Evolutionary conservation across 441 rosid genomes (phyloP).

Genomic region (Adansonia madagascariensis): DNA sequence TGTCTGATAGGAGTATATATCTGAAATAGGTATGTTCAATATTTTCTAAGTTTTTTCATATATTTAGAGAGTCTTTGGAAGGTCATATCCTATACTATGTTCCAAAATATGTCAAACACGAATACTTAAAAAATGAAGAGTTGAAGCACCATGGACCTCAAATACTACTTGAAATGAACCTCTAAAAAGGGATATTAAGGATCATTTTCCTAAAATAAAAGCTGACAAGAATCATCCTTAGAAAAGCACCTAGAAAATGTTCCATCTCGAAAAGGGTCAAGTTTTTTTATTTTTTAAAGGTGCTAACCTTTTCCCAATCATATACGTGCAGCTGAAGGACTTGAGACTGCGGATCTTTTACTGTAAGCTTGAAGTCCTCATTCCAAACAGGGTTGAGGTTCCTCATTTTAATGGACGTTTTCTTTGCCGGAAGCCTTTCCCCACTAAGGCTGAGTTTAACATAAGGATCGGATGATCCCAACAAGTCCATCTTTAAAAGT

Average conservation of each 20-base stretch:
- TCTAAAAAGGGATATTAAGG: not conserved
- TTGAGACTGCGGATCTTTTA: constrained; percentile 51
- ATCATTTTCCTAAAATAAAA: not conserved
- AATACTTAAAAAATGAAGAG: too few relatives aligned
- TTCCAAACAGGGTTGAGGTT: constrained; percentile 57
- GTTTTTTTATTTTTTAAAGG: not conserved
- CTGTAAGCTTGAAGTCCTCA: constrained; percentile 51
- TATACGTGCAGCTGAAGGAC: constrained; percentile 45
- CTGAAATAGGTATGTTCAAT: too few relatives aligned
- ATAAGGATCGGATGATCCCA: constrained; percentile 60
- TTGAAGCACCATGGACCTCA: not conserved
- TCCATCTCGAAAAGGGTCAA: not conserved
- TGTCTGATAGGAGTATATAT: too few relatives aligned
- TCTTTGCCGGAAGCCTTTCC: constrained; percentile 47
- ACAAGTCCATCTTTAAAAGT: constrained; percentile 51
- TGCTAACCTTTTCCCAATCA: constrained; percentile 56
- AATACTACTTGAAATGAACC: not conserved
- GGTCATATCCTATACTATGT: too few relatives aligned
- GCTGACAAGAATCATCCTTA: not conserved
- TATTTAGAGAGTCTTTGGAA: too few relatives aligned
- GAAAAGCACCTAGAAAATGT: not conserved
- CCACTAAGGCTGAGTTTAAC: constrained; percentile 47
- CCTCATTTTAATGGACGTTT: constrained; percentile 48
- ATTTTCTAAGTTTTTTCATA: too few relatives aligned
- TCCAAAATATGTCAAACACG: too few relatives aligned